Base-by-base conservation (phyloP, 306 rosid genomes). In the Citrullus mucosospermus region DNA sequence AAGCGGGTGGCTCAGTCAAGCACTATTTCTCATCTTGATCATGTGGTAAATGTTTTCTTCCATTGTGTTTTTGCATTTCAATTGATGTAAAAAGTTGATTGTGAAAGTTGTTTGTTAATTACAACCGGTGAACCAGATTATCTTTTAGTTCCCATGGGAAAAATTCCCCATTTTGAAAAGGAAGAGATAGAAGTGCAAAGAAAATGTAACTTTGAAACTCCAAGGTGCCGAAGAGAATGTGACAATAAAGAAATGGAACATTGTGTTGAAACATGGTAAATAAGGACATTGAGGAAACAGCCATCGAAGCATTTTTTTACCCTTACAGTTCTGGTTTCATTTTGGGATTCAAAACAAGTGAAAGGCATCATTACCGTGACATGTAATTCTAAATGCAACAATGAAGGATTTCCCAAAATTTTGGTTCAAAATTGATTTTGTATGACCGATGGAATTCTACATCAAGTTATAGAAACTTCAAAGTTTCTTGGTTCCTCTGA, bases 21-120 rank as follows among this genome's bases (percentile, higher is more conserved):
- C 69, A 28, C 88, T 61, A 78, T 95, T 81, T 81, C 95, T 79
- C 86, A 95, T 86, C 97, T 95, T 82, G 97, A 95, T 76, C 88
- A 89, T 69, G 86, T 85, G 92, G 97, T 92, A 87, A 84, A 84
- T 81, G 58, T 75, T 73, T 51, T 74, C 41, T 22, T 22, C 20
- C 56, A 5, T 38, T 46, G 13, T 41, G 17, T 38, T 66, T 9
- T 66, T 43, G 9, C 34, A n/a, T 68, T 68, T 66, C 48, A 68
- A 12, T 41, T 39, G 74, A 67, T 68, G 75, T n/a, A 28, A 68
- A 68, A n/a, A 20, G 54, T 9, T 68, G 28, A 41, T 3, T 17
- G 25, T 66, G 28, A 66, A 38, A 8, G 46, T 67, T 39, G 0
- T 18, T 68, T 68, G 6, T 41, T n/a, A 68, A 68, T 20, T 41